These are phyloP conservation scores for Talaromyces sp. DNA, from an alignment of 2,329 filamentous ascomycete genomes.

Conservation along the genomic window DNA sequence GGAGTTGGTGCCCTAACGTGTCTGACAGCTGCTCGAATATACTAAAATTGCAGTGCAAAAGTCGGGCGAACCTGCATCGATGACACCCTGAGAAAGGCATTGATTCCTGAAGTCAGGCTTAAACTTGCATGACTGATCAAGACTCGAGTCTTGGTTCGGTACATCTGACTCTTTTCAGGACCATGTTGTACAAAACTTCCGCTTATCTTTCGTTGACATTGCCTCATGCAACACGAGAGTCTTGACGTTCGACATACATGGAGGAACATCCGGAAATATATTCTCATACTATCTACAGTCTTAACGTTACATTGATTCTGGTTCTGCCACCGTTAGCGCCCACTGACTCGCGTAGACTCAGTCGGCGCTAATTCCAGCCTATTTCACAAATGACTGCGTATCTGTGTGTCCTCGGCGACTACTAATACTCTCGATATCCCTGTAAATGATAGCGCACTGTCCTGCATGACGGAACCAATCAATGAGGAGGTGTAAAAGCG, in stretches of 20 bases:
- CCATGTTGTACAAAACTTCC: background rate
- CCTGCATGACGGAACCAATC: background rate
- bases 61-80: no score
- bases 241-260: no score
- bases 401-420: background rate
- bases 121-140: background rate
- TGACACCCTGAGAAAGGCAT: no score
- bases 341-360: background rate
- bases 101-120: no score
- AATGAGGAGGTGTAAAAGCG: background rate
- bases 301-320: no score
- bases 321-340: background rate
- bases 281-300: no score
- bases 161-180: no score
- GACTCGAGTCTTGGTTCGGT: background rate
- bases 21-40: background rate
- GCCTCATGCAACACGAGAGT: no score
- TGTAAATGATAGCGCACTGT: background rate
- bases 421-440: background rate
- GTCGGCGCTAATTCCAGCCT: background rate
- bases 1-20: background rate
- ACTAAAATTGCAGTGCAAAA: background rate
- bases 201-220: no score
- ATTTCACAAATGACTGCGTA: background rate
- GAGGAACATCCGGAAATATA: no score